phyloP scores from a whole-genome alignment of 208 protist species.

The Plasmodiophora brassicae region DNA sequence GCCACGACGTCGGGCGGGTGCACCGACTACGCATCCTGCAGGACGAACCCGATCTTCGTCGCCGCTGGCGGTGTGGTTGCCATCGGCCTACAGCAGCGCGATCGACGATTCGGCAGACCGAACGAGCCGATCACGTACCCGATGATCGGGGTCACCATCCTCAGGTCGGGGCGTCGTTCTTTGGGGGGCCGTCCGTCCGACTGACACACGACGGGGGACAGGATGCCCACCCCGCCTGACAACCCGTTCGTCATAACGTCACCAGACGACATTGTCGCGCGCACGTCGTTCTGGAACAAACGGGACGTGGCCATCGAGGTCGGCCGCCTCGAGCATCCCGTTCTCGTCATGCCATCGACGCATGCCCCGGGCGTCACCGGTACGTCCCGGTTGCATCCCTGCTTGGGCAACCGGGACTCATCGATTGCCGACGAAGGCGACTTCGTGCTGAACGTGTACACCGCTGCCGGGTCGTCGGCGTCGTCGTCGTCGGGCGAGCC shows the following conservation, averaged over 20 bases:
- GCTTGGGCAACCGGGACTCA: too few relatives aligned
- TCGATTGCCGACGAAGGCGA: background rate
- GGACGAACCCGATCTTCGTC: background rate
- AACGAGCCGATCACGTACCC: background rate
- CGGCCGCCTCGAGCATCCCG: background rate
- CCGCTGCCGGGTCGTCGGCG: too few relatives aligned
- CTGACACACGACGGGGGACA: too few relatives aligned
- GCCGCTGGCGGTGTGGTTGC: background rate
- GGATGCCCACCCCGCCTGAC: background rate
- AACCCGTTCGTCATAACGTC: slow-evolving; percentile 5
- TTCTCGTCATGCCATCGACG: background rate
- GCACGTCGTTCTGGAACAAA: slow-evolving; percentile 27
- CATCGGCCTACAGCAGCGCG: background rate
- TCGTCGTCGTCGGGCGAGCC: background rate
- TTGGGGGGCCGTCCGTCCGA: too few relatives aligned
- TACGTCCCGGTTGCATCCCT: too few relatives aligned
- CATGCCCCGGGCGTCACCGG: background rate
- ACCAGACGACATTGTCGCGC: background rate
- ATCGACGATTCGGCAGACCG: background rate
- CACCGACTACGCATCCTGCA: background rate
- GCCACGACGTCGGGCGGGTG: background rate
- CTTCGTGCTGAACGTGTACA: background rate
- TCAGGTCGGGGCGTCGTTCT: background rate
- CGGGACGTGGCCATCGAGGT: background rate
- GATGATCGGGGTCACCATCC: background rate